Evolutionary conservation across 371 early-diverging fungal species (phyloP), one percentile per base, ranked within the genome.

Genomic region (Mucor indicus): DNA sequence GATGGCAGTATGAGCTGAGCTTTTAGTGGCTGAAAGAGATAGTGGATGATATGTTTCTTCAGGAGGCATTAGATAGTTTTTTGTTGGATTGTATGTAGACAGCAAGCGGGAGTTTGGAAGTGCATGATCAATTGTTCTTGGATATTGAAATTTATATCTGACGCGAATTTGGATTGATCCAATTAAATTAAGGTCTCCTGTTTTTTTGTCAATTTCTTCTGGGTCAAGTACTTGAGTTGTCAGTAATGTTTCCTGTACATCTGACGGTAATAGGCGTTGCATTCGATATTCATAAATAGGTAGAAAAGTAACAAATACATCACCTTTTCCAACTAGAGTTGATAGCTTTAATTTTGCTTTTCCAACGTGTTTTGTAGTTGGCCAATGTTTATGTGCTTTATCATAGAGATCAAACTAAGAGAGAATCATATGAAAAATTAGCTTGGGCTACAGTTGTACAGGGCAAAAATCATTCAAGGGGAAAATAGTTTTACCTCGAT

Each of bases 391-490:
- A 12, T 61, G 41, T 3, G 53, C 64, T 35, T 59, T 62, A 48
- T 72, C 73, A 46, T 69, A 72, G 17, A 72, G 37, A 33, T 72
- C 73, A 48, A 72, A 59, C 73, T 72, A 38, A n/a, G n/a, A n/a
- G n/a, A n/a, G n/a, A n/a, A n/a, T n/a, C n/a, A n/a, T n/a, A n/a
- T n/a, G n/a, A n/a, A n/a, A n/a, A n/a, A n/a, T n/a, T n/a, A n/a
- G n/a, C n/a, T n/a, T n/a, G n/a, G n/a, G n/a, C n/a, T n/a, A n/a
- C n/a, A n/a, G n/a, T n/a, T n/a, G n/a, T n/a, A n/a, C n/a, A n/a
- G n/a, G n/a, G n/a, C n/a, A n/a, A n/a, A n/a, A n/a, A n/a, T n/a
- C n/a, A n/a, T n/a, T n/a, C n/a, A n/a, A n/a, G n/a, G n/a, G n/a
- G n/a, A n/a, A n/a, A n/a, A n/a, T n/a, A n/a, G n/a, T n/a, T n/a